Conservation (phyloP, 345 rosid genomes). For the Hypericum androsaemum region DNA sequence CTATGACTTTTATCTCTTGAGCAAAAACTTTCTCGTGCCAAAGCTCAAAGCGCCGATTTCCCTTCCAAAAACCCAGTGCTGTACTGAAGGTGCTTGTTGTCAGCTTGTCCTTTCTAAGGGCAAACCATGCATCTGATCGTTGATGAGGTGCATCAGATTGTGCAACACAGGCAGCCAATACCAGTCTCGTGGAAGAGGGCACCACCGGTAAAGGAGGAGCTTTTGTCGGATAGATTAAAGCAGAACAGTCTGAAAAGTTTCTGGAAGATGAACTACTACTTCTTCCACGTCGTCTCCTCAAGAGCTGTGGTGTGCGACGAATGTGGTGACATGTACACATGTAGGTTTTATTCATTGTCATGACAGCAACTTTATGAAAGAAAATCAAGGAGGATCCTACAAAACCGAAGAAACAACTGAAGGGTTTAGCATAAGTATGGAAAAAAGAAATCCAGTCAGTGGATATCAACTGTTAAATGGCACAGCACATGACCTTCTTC, state of each 20-base stretch:
- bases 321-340: slow-evolving; percentile 22
- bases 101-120: slow-evolving; percentile 62
- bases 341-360: slow-evolving; percentile 21
- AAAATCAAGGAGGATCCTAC: too few relatives aligned
- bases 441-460: too few relatives aligned
- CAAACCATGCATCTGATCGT: slow-evolving; percentile 93
- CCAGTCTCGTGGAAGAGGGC: slow-evolving; percentile 29
- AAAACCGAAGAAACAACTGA: too few relatives aligned
- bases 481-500: too few relatives aligned
- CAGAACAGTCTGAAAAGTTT: slow-evolving; percentile 21
- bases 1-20: slow-evolving; percentile 22
- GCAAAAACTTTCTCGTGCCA: slow-evolving; percentile 84
- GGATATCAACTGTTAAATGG: too few relatives aligned
- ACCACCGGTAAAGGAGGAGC: slow-evolving; percentile 19
- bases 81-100: slow-evolving; percentile 95
- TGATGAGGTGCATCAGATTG: slow-evolving; percentile 65
- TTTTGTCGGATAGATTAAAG: slow-evolving; percentile 21
- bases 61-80: slow-evolving; percentile 90
- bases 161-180: slow-evolving; percentile 28
- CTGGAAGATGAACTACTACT: slow-evolving; percentile 17
- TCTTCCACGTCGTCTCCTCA: slow-evolving; percentile 16
- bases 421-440: too few relatives aligned
- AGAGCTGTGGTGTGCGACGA: slow-evolving; percentile 11
- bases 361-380: not conserved
- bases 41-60: slow-evolving; percentile 62